phyloP scores from a whole-genome alignment of 225 moss, liverwort and hornwort species.

The Polytrichum formosum region DNA sequence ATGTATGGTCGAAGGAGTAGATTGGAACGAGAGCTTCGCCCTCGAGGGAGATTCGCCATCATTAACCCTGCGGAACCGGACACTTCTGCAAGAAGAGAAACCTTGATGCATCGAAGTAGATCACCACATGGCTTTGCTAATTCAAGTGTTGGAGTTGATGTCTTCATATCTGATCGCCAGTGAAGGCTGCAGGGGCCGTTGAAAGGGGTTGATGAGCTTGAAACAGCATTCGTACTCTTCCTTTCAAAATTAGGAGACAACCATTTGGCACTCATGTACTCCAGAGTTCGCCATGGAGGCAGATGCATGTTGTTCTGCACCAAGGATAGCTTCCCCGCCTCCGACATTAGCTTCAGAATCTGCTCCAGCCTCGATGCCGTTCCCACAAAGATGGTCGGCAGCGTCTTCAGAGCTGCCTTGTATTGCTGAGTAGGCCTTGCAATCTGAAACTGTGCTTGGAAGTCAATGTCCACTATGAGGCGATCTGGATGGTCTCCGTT shows the following conservation, averaged over 20 bases:
- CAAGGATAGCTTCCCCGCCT: slow-evolving; percentile 74
- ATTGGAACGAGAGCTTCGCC: slow-evolving; percentile 43
- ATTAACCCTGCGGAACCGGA: slow-evolving; percentile 46
- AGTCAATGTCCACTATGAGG: slow-evolving; percentile 77
- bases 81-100: slow-evolving; percentile 70
- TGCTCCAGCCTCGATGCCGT: slow-evolving; percentile 55
- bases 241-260: slow-evolving; percentile 48
- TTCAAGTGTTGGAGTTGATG: slow-evolving; percentile 12
- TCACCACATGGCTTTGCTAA: slow-evolving; percentile 63
- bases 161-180: slow-evolving; percentile 34
- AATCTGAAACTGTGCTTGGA: slow-evolving; percentile 82
- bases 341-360: slow-evolving; percentile 76
- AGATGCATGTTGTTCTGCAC: slow-evolving; percentile 82
- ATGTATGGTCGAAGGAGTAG: slow-evolving; percentile 20
- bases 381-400: slow-evolving; percentile 75
- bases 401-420: slow-evolving; percentile 47
- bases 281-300: slow-evolving; percentile 88
- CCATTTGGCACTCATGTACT: slow-evolving; percentile 91
- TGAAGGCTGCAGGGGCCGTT: slow-evolving; percentile 61
- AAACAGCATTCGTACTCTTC: slow-evolving; percentile 22
- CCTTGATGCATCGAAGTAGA: slow-evolving; percentile 61
- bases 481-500: slow-evolving; percentile 48
- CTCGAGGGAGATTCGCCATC: slow-evolving; percentile 48
- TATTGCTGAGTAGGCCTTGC: slow-evolving; percentile 77
- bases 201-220: slow-evolving; percentile 21